Base-by-base conservation (phyloP, 352 stramenopile genomes). In the Hyaloperonospora arabidopsidis region DNA sequence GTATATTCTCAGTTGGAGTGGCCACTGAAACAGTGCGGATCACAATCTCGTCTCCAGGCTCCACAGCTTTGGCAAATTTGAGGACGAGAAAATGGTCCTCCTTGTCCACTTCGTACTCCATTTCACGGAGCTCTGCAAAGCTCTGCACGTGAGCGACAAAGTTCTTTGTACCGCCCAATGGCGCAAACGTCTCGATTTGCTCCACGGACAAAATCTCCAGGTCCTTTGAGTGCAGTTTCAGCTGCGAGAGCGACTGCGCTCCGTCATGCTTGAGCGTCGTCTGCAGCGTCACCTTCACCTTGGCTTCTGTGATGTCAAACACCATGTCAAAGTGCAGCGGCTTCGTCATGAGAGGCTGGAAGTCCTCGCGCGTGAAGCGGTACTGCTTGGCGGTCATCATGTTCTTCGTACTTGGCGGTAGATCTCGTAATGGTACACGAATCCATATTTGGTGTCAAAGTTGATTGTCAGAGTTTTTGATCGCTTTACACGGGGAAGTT, bases 301-400 rank as follows among this genome's bases (percentile, higher is more conserved):
- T 67, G 25, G 49, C 54, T 54, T 87, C 71, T 4, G 71, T 74
- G n/a, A 90, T 71, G 50, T 88, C 79, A 38, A 90, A 90, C 1
- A 87, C 70, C 77, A 88, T 86, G 63, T 90, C 75, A 32, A 86
- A 86, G 65, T 90, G 79, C 43, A 90, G 60, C 14, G 79, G 79
- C 63, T 77, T 81, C 22, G 78, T 88, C 7, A 54, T 46, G 45
- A 90, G 65, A 23, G 79, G 72, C 52, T 72, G 56, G 49, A 90
- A 90, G 55, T 90, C 72, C 13, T 70, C 46, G 44, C 76, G 75
- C 35, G 74, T 84, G 55, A 86, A 90, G 56, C 79, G 79, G 51
- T 87, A 90, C 46, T 72, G 87, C 67, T 84, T 89, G 2, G 34
- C n/a, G 25, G 49, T 22, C 29, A 29, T 51, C 1, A 40, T 40